Conservation (phyloP, 2,329 filamentous ascomycete genomes). For the Simplicillium sp. region DNA sequence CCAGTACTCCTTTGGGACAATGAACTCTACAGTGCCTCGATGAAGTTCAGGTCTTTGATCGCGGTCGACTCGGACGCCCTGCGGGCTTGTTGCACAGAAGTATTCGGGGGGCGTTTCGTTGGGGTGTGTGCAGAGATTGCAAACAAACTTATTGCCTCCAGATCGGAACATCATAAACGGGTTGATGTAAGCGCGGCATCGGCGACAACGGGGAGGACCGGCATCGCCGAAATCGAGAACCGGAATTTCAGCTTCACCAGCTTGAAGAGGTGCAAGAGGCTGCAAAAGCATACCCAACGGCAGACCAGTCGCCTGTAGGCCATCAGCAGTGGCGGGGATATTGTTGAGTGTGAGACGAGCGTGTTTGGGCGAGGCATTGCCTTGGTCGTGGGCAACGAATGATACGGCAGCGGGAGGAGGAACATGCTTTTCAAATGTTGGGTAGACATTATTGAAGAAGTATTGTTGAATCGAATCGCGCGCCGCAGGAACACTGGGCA, state of each 20-base stretch:
- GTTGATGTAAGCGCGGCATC: constrained; percentile 95
- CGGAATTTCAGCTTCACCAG: constrained; percentile 79
- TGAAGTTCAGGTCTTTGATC: constrained; percentile 83
- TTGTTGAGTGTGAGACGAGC: constrained; percentile 87
- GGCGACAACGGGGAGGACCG: constrained; percentile 82
- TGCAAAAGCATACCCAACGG: constrained; percentile 85
- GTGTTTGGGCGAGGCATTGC: constrained; percentile 92
- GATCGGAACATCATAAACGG: constrained; percentile 97
- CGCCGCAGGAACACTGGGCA: constrained; percentile 81
- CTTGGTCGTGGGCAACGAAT: constrained; percentile 91
- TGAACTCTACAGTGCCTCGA: constrained; percentile 87
- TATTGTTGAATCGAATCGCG: constrained; percentile 75
- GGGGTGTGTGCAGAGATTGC: constrained; percentile 95
- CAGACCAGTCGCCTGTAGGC: constrained; percentile 68
- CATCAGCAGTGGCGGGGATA: constrained; percentile 76
- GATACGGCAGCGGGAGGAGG: constrained; percentile 82
- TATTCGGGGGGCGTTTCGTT: constrained; percentile 92
- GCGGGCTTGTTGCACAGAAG: constrained; percentile 81
- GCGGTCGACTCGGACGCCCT: constrained; percentile 79
- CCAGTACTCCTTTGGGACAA: constrained; percentile 98
- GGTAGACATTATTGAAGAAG: constrained; percentile 82
- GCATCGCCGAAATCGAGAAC: constrained; percentile 89
- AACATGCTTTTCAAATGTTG: constrained; percentile 89
- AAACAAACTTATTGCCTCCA: constrained; percentile 93
- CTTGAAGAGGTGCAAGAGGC: constrained; percentile 72